phyloP scores from a whole-genome alignment of 116 monocot species.

The Zostera marina region DNA sequence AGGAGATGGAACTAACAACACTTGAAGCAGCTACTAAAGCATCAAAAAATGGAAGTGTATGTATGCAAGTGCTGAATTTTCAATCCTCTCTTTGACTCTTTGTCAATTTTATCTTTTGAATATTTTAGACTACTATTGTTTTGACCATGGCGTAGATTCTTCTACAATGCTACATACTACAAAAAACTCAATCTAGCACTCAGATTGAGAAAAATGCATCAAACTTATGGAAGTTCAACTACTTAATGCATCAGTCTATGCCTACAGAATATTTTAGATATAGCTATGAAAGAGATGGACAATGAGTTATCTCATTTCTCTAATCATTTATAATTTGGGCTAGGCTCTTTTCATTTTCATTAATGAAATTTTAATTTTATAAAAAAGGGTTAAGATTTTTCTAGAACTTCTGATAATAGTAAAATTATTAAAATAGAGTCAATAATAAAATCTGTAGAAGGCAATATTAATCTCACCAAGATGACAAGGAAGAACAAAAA shows the following conservation, averaged over 20 bases:
- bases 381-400: neutral
- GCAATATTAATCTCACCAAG: neutral
- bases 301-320: no score
- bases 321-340: no score
- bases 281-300: no score
- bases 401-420: neutral
- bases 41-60: constrained; percentile 66
- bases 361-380: no score
- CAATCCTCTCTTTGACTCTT: neutral
- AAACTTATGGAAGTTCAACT: no score
- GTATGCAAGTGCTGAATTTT: constrained; percentile 5
- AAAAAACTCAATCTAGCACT: no score
- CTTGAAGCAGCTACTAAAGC: constrained; percentile 61
- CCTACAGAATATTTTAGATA: no score
- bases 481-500: neutral
- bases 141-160: neutral
- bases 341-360: no score
- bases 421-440: neutral
- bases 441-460: neutral
- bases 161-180: no score
- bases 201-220: no score
- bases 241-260: no score
- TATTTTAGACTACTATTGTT: neutral
- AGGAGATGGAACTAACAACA: constrained; percentile 72
- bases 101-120: neutral